Conservation (phyloP, 2,329 filamentous ascomycete species). For the Kalaharituber pfeilii region DNA sequence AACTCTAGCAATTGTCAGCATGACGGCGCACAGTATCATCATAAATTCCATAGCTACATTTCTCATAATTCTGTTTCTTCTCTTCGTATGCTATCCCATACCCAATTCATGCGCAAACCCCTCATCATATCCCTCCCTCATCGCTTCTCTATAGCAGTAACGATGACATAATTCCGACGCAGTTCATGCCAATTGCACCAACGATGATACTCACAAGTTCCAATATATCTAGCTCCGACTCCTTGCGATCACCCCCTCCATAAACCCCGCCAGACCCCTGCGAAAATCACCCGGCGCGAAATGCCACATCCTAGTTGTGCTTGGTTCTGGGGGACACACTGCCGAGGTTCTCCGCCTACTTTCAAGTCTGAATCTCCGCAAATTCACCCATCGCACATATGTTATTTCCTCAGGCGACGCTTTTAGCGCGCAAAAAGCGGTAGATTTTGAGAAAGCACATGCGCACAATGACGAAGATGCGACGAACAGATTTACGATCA, state of each 20-base stretch:
- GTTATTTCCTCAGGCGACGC: slow-evolving; percentile 59
- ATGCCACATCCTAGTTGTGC: slow-evolving; percentile 54
- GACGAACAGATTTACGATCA: slow-evolving; percentile 41
- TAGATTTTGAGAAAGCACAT: slow-evolving; percentile 39
- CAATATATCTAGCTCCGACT: slow-evolving; percentile 11
- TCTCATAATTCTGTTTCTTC: too few species aligned
- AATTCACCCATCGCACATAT: slow-evolving; percentile 47
- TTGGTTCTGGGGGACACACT: slow-evolving; percentile 88
- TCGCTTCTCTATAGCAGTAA: too few species aligned
- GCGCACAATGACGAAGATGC: slow-evolving; percentile 21
- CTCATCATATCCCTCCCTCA: too few species aligned
- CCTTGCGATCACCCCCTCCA: slow-evolving; percentile 11
- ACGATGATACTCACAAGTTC: too few species aligned
- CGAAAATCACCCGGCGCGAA: background rate
- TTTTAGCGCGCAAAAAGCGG: slow-evolving; percentile 47
- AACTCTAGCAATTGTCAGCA: too few species aligned
- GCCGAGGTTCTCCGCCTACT: slow-evolving; percentile 87
- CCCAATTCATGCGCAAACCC: too few species aligned
- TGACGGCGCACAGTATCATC: too few species aligned
- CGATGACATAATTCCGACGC: too few species aligned
- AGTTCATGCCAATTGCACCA: too few species aligned
- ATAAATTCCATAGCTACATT: too few species aligned
- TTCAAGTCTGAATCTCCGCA: slow-evolving; percentile 34
- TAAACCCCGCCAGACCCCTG: slow-evolving; percentile 2
- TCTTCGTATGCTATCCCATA: too few species aligned